These are phyloP conservation scores for Arctostaphylos glauca DNA, from an alignment of 148 eudicot species.

Conservation along the genomic window DNA sequence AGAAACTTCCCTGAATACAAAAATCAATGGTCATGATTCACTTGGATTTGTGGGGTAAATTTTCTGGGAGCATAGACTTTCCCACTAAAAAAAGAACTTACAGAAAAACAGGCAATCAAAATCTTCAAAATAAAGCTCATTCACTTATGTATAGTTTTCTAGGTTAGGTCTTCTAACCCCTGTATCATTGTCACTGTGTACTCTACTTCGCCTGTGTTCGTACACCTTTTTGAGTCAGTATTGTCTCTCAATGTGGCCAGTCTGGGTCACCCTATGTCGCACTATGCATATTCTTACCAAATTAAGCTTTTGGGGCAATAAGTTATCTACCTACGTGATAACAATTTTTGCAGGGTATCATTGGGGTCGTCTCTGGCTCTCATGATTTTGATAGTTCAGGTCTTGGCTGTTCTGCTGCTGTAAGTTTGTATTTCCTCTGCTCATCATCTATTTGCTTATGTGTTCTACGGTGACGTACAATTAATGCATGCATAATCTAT, in stretches of 20 bases:
- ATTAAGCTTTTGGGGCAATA: not conserved
- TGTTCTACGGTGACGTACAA: not conserved
- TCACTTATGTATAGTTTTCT: too few relatives aligned
- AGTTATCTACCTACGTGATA: not conserved
- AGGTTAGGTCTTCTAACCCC: too few relatives aligned
- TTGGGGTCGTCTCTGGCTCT: constrained; percentile 70
- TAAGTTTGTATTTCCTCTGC: constrained; percentile 45
- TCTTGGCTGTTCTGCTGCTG: constrained; percentile 98
- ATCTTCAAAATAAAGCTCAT: too few relatives aligned
- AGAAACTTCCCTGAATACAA: too few relatives aligned
- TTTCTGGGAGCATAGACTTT: not conserved
- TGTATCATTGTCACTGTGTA: not conserved
- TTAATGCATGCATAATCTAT: not conserved
- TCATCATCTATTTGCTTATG: constrained; percentile 9
- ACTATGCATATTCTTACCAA: not conserved
- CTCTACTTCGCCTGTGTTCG: not conserved
- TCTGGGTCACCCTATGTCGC: too few relatives aligned
- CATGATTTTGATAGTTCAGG: constrained; percentile 96
- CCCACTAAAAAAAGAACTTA: not conserved
- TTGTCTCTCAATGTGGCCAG: not conserved
- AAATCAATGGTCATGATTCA: too few relatives aligned
- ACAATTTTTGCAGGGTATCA: constrained; percentile 69
- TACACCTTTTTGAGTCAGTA: not conserved
- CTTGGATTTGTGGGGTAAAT: too few relatives aligned
- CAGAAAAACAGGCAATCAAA: not conserved